Evolutionary conservation across 2,329 filamentous ascomycete species (phyloP).

Genomic region (Emergomyces pasteurianus): DNA sequence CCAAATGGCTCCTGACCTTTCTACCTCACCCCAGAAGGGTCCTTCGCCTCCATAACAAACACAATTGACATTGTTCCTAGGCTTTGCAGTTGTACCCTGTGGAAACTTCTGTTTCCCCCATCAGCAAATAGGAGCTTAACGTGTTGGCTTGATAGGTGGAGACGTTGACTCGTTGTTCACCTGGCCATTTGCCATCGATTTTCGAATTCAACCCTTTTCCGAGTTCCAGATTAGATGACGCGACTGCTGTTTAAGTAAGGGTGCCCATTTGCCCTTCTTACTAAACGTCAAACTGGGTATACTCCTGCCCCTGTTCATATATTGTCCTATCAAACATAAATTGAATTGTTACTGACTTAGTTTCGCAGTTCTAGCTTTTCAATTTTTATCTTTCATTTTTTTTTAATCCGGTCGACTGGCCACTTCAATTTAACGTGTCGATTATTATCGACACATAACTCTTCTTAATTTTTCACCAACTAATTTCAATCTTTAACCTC

Average conservation of each 20-base stretch:
- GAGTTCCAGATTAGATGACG: slow-evolving; percentile 32
- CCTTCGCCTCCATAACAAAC: not conserved
- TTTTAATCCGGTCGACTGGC: slow-evolving; percentile 16
- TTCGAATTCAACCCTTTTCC: slow-evolving; percentile 25
- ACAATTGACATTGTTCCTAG: slow-evolving; percentile 8
- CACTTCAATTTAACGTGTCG: slow-evolving; percentile 20
- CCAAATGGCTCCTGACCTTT: not conserved
- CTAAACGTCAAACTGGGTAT: slow-evolving; percentile 31
- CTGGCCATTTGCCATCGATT: slow-evolving; percentile 25
- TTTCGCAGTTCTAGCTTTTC: slow-evolving; percentile 20
- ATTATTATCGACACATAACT: slow-evolving; percentile 32
- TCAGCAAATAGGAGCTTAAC: slow-evolving; percentile 20
- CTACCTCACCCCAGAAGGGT: not conserved
- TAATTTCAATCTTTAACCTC: slow-evolving; percentile 46
- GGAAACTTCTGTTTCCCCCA: slow-evolving; percentile 27
- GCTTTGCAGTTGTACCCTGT: slow-evolving; percentile 19
- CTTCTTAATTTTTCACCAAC: slow-evolving; percentile 41
- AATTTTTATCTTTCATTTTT: slow-evolving; percentile 17
- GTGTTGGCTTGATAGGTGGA: slow-evolving; percentile 29
- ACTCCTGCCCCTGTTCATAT: slow-evolving; percentile 8
- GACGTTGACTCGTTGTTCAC: slow-evolving; percentile 37
- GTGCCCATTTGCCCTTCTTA: slow-evolving; percentile 15
- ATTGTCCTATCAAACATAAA: slow-evolving; percentile 16
- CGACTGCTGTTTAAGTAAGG: slow-evolving; percentile 33
- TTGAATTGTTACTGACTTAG: not conserved